Evolutionary conservation across 2,329 filamentous ascomycete genomes (phyloP).

Genomic region (Coniochaeta sp.): DNA sequence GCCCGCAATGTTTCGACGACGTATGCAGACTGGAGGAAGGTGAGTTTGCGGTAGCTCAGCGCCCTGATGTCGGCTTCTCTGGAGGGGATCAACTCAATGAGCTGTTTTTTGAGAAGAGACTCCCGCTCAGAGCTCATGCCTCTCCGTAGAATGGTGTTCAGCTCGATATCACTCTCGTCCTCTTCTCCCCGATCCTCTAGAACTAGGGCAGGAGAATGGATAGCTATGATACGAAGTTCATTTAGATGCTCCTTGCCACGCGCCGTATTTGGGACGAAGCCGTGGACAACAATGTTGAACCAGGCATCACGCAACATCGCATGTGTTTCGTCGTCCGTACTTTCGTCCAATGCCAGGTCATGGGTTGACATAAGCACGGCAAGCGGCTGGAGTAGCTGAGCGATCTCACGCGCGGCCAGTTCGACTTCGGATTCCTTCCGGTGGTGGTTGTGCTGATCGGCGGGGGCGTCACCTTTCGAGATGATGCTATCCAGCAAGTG

Average conservation of each 20-base stretch:
- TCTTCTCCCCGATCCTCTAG: slow-evolving; percentile 84
- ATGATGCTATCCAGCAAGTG: slow-evolving; percentile 82
- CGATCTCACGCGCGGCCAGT: slow-evolving; percentile 78
- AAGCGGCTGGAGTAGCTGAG: slow-evolving; percentile 79
- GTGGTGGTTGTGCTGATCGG: slow-evolving; percentile 55
- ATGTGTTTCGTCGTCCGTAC: slow-evolving; percentile 60
- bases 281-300: slow-evolving; percentile 97
- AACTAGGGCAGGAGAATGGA: slow-evolving; percentile 80
- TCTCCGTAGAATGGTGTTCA: slow-evolving; percentile 86
- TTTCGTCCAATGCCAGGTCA: slow-evolving; percentile 40
- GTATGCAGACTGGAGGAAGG: slow-evolving; percentile 87
- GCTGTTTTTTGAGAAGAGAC: slow-evolving; percentile 69
- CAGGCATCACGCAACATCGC: slow-evolving; percentile 81
- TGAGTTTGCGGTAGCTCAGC: slow-evolving; percentile 80
- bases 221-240: slow-evolving; percentile 77
- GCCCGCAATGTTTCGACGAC: slow-evolving; percentile 85
- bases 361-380: slow-evolving; percentile 71
- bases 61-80: slow-evolving; percentile 72
- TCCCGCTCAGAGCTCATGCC: slow-evolving; percentile 77
- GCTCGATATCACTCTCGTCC: slow-evolving; percentile 90
- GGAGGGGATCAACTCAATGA: slow-evolving; percentile 66
- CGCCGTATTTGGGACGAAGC: slow-evolving; percentile 69
- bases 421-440: slow-evolving; percentile 72
- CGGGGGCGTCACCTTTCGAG: slow-evolving; percentile 76
- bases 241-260: slow-evolving; percentile 64